Evolutionary conservation across 257 asterid genomes (phyloP), one percentile per base, ranked within the genome.

Genomic region (Solanum okadae): DNA sequence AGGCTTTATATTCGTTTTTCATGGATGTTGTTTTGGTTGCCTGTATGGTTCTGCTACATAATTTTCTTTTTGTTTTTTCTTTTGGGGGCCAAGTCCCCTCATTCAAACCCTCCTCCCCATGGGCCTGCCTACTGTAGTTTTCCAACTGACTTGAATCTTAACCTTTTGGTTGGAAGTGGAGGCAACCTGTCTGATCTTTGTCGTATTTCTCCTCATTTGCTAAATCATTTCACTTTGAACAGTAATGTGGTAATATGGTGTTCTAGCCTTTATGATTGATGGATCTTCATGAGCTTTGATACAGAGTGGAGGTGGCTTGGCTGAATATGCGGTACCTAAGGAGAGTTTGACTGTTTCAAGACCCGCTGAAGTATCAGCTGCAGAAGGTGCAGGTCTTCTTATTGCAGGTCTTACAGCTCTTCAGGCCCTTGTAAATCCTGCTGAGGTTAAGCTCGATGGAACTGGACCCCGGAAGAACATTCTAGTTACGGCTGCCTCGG

Each of bases 291-390:
- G 38, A 31, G 12, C 13, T 33, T 86, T 52, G 40, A 87, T 87
- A 87, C 92, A 93, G 98, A 63, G 35, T 42, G 95, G 95, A 10
- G 98, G 98, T 63, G 98, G 98, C 2, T 85, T 96, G 78, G 90
- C 98, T 0, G 96, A 95, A 77, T 95, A 92, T 73, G 94, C 86
- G 8, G 94, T 93, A 76, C 94, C 96, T 0, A 95, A 93, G 90
- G 95, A 90, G 86, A 90, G 49, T 61, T 38, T 91, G 87, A 95
- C 94, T 2, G 95, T 91, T 86, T 72, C 56, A 12, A 88, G 95
- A 89, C 97, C 97, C 3, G 86, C 93, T 0, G 90, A 90, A 90
- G 94, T 96, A 23, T 93, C 98, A 14, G 93, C 96, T 0, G 94
- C 95, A 0, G 94, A 93, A 22, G 98, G 84, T 1, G 92, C 98